Conservation (phyloP, 148 eudicot genomes). For the Amaranthus cruentus region DNA sequence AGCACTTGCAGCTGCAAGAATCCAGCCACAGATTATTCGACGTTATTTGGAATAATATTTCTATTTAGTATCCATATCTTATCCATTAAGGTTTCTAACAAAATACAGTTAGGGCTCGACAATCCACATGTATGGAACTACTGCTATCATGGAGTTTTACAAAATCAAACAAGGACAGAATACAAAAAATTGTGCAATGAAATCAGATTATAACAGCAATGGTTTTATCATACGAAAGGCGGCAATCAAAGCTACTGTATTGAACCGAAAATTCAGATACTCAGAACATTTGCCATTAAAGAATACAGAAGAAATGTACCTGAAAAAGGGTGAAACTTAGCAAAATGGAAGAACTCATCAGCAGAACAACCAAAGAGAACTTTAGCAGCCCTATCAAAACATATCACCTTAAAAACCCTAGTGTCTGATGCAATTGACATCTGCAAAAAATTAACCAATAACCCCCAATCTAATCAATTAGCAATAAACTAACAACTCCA, state of each 20-base stretch:
- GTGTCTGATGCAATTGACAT: constrained; percentile 70
- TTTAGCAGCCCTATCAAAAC: constrained; percentile 84
- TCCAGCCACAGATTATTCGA: constrained; percentile 9
- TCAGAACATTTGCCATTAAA: neutral
- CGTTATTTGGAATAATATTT: too few species aligned
- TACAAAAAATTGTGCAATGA: neutral
- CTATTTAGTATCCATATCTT: too few species aligned
- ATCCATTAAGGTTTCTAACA: too few species aligned
- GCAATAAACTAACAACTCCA: neutral
- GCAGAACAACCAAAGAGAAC: constrained; percentile 90
- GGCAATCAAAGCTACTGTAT: neutral
- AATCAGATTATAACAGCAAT: neutral
- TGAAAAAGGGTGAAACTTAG: constrained; percentile 70
- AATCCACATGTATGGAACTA: too few species aligned
- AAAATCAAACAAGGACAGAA: neutral
- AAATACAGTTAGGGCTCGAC: too few species aligned
- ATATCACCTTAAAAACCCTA: constrained; percentile 66
- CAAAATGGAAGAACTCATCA: constrained; percentile 72
- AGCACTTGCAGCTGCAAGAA: constrained; percentile 52
- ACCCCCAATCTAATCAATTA: neutral
- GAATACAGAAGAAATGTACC: constrained; percentile 31
- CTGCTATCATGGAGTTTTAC: too few species aligned
- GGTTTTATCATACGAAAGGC: neutral
- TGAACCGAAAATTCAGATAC: neutral
- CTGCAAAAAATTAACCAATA: constrained; percentile 30